Conservation (phyloP, 805 yeast species). For the Naumovozyma dairenensis region DNA sequence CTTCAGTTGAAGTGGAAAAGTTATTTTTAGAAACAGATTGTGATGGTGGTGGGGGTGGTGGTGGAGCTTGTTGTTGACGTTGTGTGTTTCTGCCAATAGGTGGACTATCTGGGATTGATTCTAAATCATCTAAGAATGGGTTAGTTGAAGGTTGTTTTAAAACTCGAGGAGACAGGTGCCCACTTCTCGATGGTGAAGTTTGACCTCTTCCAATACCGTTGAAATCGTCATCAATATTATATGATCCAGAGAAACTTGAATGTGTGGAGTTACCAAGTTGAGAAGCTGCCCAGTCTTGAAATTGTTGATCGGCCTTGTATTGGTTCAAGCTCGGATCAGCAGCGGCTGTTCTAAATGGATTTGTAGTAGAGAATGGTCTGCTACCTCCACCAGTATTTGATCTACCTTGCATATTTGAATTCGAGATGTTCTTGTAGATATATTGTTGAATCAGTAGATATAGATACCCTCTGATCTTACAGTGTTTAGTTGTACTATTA, state of each 20-base stretch:
- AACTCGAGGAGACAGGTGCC: constrained; percentile 19
- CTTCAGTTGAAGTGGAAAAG: constrained; percentile 30
- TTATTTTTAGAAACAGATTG: constrained; percentile 15
- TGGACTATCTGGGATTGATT: constrained; percentile 4
- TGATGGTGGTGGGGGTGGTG: constrained; percentile 11
- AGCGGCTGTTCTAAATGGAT: constrained; percentile 54
- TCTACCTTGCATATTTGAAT: constrained; percentile 16
- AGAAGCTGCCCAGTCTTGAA: constrained; percentile 46
- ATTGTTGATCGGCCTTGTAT: constrained; percentile 30
- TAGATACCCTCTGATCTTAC: too few relatives aligned
- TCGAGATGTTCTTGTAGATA: too few relatives aligned
- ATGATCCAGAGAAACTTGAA: constrained; percentile 4
- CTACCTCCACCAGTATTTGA: constrained; percentile 13
- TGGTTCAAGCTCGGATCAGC: constrained; percentile 21
- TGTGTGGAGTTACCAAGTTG: constrained; percentile 4
- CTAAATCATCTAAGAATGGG: constrained; percentile 27
- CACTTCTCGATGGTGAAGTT: constrained; percentile 21
- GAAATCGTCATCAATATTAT: constrained; percentile 11
- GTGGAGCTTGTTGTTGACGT: neutral
- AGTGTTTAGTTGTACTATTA: too few relatives aligned
- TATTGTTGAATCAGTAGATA: too few relatives aligned
- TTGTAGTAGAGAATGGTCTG: constrained; percentile 49
- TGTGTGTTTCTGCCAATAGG: constrained; percentile 2
- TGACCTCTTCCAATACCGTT: constrained; percentile 13
- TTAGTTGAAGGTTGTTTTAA: constrained; percentile 20